Base-by-base conservation (phyloP, 257 asterid species). In the Fraxinus excelsior region DNA sequence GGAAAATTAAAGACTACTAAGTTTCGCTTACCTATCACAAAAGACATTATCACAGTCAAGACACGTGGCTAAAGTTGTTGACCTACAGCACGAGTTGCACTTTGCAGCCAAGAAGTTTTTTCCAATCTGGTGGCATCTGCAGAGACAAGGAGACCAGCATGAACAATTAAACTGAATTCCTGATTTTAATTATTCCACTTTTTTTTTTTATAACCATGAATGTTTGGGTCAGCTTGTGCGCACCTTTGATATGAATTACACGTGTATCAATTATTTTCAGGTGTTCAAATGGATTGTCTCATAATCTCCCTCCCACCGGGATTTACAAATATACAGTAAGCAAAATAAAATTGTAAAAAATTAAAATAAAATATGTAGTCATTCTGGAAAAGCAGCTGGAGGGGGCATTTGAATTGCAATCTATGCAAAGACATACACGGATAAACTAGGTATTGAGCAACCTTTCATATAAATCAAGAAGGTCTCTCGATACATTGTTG, bases 381-480 rank as follows among this genome's bases (percentile, higher is more conserved):
- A 37, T 62, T 60, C 16, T 40, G 32, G 62, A 78, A 76, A 67
- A 18, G 62, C 35, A 62, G 74, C 35, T 72, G 21, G 4, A 40
- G 60, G 71, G 29, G 49, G 31, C 26, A 67, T 25, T 58, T 25
- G 12, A 76, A 64, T 21, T 73, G 71, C 64, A 66, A 71, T 65
- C 37, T 18, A 79, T 16, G 42, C 9, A 69, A 76, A 44, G 56
- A 78, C 32, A 80, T 28, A 71, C 21, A 69, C 18, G 7, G 72
- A 71, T 58, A 81, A 76, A 80, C 21, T 19, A 76, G 44, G 74
- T 26, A 71, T 25, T 34, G 60, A 77, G 74, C n/a, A 82, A 94
- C 98, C 98, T 94, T 87, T 88, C 90, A 87, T 90, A 94, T 76
- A 94, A 78, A 78, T 83, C 87, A 78, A 83, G 91, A 82, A 92